phyloP scores from a whole-genome alignment of 768 basidiomycete genomes.

The Tulasnella sp. region DNA sequence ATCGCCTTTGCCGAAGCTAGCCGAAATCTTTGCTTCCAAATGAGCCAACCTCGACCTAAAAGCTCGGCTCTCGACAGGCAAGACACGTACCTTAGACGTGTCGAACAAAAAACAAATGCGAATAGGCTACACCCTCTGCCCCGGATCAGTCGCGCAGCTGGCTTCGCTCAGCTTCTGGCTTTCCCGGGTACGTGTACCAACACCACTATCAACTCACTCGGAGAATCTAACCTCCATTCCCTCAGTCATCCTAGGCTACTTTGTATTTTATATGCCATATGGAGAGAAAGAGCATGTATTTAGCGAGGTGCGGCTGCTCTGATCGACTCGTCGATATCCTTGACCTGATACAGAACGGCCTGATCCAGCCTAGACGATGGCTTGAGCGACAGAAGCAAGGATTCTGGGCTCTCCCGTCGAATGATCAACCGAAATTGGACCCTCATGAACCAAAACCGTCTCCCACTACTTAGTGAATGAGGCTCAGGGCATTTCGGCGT shows the following conservation, averaged over 20 bases:
- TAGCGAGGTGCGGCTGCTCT: conserved; percentile 1
- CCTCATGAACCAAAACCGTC: too few relatives aligned
- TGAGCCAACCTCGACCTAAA: too few relatives aligned
- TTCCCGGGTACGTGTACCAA: background rate
- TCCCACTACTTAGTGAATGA: too few relatives aligned
- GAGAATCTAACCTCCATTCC: background rate
- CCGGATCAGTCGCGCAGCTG: conserved; percentile 4
- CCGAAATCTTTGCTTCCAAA: too few relatives aligned
- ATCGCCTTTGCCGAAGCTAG: too few relatives aligned
- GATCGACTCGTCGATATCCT: background rate
- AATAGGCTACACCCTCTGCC: conserved; percentile 4
- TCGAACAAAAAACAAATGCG: background rate
- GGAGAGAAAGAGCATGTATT: conserved; percentile 16
- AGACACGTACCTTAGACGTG: background rate
- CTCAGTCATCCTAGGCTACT: conserved; percentile 11
- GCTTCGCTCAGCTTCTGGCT: conserved; percentile 4
- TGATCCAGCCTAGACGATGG: conserved; percentile 10
- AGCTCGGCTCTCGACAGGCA: background rate
- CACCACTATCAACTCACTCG: background rate
- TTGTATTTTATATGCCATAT: conserved; percentile 8
- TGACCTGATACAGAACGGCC: background rate
- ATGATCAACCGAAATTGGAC: too few relatives aligned
- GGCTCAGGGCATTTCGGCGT: too few relatives aligned
- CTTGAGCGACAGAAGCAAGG: conserved; percentile 6
- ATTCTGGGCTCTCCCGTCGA: background rate